Evolutionary conservation across 257 asterid species (phyloP).

Genomic region (Solanum pimpinellifolium): DNA sequence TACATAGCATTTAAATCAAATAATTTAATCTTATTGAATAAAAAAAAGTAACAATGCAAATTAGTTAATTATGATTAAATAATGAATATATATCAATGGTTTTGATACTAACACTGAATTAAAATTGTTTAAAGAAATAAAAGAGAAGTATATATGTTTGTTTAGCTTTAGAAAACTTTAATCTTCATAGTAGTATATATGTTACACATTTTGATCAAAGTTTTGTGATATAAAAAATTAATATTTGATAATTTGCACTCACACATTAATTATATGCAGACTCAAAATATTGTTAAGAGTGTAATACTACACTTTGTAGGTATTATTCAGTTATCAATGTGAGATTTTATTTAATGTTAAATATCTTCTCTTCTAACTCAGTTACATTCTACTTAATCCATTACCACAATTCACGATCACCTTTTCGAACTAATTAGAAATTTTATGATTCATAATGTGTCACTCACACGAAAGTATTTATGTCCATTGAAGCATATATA

Average conservation of each 20-base stretch:
- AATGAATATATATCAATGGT: neutral
- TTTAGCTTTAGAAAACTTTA: neutral
- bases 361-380: neutral
- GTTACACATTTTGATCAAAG: neutral
- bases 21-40: neutral
- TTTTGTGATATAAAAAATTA: neutral
- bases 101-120: neutral
- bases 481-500: neutral
- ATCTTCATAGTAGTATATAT: neutral
- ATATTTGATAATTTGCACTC: neutral
- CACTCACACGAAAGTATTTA: neutral
- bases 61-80: neutral
- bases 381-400: neutral
- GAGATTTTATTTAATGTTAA: no score
- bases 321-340: no score
- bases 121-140: neutral
- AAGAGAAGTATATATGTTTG: neutral
- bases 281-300: neutral
- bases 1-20: neutral
- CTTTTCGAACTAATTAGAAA: neutral
- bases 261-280: neutral
- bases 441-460: neutral
- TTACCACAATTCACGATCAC: neutral
- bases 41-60: neutral
- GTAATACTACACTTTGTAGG: no score